Percentiles rank a stretch among this genome's conserved stretches.
These are phyloP conservation scores for Leptographium lundbergii DNA, from an alignment of 2,329 filamentous ascomycete species.

Conservation along the genomic window DNA sequence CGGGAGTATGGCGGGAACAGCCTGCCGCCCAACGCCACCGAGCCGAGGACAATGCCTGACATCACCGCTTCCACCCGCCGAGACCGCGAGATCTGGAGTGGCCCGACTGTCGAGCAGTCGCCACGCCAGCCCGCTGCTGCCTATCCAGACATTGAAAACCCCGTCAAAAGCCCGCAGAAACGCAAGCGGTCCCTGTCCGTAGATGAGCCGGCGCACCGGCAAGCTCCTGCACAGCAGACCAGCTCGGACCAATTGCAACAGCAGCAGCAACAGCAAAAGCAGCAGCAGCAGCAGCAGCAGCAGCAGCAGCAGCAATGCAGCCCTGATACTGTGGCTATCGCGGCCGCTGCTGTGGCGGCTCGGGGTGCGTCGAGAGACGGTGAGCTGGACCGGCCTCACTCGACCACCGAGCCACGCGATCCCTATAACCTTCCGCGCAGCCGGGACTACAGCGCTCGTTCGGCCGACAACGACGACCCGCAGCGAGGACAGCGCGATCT, in stretches of 20 bases:
- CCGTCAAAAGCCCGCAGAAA: constrained; percentile 41
- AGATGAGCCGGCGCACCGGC: constrained; percentile 27
- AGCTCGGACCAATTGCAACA: not conserved
- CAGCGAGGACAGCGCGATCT: constrained; percentile 1
- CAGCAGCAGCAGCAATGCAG: not conserved
- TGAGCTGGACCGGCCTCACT: not conserved
- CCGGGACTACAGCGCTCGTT: not conserved
- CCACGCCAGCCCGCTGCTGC: constrained; percentile 23
- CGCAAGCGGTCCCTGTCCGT: constrained; percentile 58
- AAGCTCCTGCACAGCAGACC: constrained; percentile 1
- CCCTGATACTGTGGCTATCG: not conserved
- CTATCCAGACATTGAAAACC: constrained; percentile 32
- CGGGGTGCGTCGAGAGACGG: not conserved
- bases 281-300: not conserved
- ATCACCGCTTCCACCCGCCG: constrained; percentile 15
- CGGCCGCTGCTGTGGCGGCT: not conserved
- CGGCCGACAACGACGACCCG: not conserved
- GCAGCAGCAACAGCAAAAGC: not conserved
- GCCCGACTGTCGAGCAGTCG: constrained; percentile 27
- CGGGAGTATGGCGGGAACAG: constrained; percentile 12
- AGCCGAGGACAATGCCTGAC: constrained; percentile 17
- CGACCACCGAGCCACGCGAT: constrained; percentile 6
- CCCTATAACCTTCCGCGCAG: constrained; percentile 2
- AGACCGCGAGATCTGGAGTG: constrained; percentile 29
- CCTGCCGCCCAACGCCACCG: constrained; percentile 9